A percentile compares a stretch with the other conserved stretches of the same genome.
Evolutionary conservation across 805 yeast genomes (phyloP).

Genomic region (Monosporozyma solicola): DNA sequence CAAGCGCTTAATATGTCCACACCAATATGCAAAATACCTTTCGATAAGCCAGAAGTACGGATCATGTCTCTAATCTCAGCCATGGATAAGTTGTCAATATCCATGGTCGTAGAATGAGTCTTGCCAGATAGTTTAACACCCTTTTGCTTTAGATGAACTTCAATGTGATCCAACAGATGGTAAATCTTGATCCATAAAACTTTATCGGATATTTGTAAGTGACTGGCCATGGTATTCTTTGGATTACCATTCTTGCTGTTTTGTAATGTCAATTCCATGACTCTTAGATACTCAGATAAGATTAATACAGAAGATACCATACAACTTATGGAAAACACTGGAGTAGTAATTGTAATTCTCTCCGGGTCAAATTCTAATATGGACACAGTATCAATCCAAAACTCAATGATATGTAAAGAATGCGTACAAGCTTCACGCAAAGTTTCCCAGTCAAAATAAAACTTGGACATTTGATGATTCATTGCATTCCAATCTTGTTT

Average conservation of each 20-base stretch:
- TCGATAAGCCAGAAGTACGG: slow-evolving; percentile 32
- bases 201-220: slow-evolving; percentile 41
- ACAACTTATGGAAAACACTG: slow-evolving; percentile 66
- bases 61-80: background rate
- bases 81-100: background rate
- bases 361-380: slow-evolving; percentile 33
- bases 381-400: slow-evolving; percentile 66
- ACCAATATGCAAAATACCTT: slow-evolving; percentile 54
- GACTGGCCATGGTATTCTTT: background rate
- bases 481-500: slow-evolving; percentile 58
- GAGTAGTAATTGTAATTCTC: slow-evolving; percentile 52
- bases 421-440: slow-evolving; percentile 52
- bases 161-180: slow-evolving; percentile 49
- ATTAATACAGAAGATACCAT: slow-evolving; percentile 47
- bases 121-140: background rate
- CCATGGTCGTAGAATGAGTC: background rate
- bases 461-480: slow-evolving; percentile 42
- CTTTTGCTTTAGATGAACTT: slow-evolving; percentile 40
- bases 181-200: slow-evolving; percentile 61
- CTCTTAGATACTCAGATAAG: slow-evolving; percentile 52
- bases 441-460: slow-evolving; percentile 50
- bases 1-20: slow-evolving; percentile 72
- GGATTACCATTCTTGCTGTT: background rate
- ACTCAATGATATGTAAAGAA: slow-evolving; percentile 49
- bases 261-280: slow-evolving; percentile 35